Evolutionary conservation across 1,284 basidiomycete genomes (phyloP), one percentile per base, ranked within the genome.

Genomic region (Inonotus obliquus): DNA sequence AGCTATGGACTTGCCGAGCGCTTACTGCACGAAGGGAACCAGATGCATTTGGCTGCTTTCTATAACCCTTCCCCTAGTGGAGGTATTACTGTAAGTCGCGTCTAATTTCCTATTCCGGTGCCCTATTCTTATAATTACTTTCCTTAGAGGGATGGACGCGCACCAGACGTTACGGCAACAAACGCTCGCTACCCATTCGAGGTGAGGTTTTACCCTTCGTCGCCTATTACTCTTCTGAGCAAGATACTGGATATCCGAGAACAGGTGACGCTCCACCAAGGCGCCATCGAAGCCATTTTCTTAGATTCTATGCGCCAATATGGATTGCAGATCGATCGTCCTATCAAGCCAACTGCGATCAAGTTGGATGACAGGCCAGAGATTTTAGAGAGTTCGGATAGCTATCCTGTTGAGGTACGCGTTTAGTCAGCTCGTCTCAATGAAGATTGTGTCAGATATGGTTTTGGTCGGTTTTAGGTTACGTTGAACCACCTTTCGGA

Each of bases 221-320:
- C 23, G 35, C 51, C 29, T 39, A n/a, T 44, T 62, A 55, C 19
- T 51, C 51, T 4, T 29, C 21, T 45, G 45, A 54, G 1, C 0
- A 32, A 41, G 39, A 19, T 44, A 39, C 38, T 32, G 21, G 9
- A 48, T 61, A 17, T 54, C 23, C 48, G 35, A 7, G 11, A 23
- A 14, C 64, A 90, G 84, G 74, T 83, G 5, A 89, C 87, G 0
- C 74, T 90, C n/a, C 85, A 89, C 65, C 89, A 92, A 75, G 89
- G 87, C 1, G 82, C 81, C 2, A 89, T 91, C 41, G 88, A 91
- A 70, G 72, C 76, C 0, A 82, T 90, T 23, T 86, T 91, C 68
- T 66, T 87, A 32, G 85, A 89, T 67, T 82, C 84, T 0, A 81
- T 89, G 79, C 73, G 65, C 9, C 60, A 67, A n/a, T 71, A 78